Base-by-base conservation (phyloP, 2,329 filamentous ascomycete species). In the Verticillium longisporum region DNA sequence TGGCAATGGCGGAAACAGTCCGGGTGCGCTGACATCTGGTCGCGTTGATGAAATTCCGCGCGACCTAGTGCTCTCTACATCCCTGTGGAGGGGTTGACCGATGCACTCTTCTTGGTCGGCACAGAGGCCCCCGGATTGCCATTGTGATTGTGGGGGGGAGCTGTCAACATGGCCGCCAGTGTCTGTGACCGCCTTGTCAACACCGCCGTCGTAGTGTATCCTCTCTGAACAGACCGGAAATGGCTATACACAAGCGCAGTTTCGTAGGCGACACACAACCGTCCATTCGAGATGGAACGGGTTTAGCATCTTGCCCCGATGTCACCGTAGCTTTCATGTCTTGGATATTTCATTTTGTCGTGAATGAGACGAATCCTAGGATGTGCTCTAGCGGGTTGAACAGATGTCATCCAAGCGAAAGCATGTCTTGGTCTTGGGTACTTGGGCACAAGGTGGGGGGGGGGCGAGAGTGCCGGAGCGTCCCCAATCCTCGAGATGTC, bases 401-500 rank as follows among this genome's bases (percentile, higher is more conserved):
- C 33, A 32, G 37, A n/a, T 36, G 34, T 15, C 13, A 36, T n/a
- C 55, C 55, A 56, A 56, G 33, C 55, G 37, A 56, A 56, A 56
- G 18, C 55, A n/a, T 15, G 37, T 11, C 33, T 21, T 2, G 14
- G 13, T n/a, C 54, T 37, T 56, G 14, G 55, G n/a, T 13, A 34
- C 55, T 36, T 36, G 32, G 33, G n/a, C 33, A n/a, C 32, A 31
- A 36, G 15, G 54, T 7, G n/a, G 18, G 18, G 18, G 18, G 18
- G 45, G 45, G 45, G 5, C n/a, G 18, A 53, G 45, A 26, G 45
- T 21, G 18, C 45, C 18, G 45, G 45, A 53, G 45, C n/a, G 45
- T n/a, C 18, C 21, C 18, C 18, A 21, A 50, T 50, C 41, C 45
- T 38, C 57, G 58, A 65, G 60, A 65, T 65, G 64, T 50, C 50